Base-by-base conservation (phyloP, 768 basidiomycete genomes). In the Leccinum ochraceum region DNA sequence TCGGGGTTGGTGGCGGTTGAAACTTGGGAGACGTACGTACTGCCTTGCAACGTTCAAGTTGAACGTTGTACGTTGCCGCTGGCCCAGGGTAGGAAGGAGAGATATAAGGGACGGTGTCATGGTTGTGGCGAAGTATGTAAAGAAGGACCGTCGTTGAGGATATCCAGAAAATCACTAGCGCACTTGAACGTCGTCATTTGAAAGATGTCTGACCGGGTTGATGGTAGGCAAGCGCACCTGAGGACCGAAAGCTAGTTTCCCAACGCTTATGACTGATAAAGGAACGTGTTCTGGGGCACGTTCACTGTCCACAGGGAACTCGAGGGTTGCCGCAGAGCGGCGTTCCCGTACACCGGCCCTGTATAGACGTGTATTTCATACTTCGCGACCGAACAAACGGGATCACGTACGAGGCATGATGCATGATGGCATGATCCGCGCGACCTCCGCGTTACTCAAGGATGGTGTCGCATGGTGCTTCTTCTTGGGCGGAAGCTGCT, bases 191-290 rank as follows among this genome's bases (percentile, higher is more conserved):
- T n/a, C 14, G 14, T 50, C 14, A 50, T 26, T 14, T 14, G 24
- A 50, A 20, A 50, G 22, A 46, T 22, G 44, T 46, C 20, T 20
- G 17, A 44, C 42, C 42, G 1, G 5, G 17, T 46, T 22, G n/a
- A 0, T 20, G 44, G 44, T 20, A 46, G 44, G 11, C 24, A 22
- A 16, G 79, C 85, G 62, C 75, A 89, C 88, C 87, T 89, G 57
- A 92, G 81, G 50, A 90, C 88, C 6, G 90, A 88, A 68, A 92
- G 92, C 70, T 93, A 90, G 69, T 89, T 91, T 20, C 90, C 90
- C 39, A 91, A 77, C 0, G 84, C 86, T 67, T 92, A 90, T 53
- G 86, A 83, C 60, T 85, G 86, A 70, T 90, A 90, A 53, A 87
- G 74, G 70, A 85, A 88, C 17, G 81, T 69, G 59, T 77, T 77